Conservation (phyloP, 768 basidiomycete genomes). For the Inosperma sp. region DNA sequence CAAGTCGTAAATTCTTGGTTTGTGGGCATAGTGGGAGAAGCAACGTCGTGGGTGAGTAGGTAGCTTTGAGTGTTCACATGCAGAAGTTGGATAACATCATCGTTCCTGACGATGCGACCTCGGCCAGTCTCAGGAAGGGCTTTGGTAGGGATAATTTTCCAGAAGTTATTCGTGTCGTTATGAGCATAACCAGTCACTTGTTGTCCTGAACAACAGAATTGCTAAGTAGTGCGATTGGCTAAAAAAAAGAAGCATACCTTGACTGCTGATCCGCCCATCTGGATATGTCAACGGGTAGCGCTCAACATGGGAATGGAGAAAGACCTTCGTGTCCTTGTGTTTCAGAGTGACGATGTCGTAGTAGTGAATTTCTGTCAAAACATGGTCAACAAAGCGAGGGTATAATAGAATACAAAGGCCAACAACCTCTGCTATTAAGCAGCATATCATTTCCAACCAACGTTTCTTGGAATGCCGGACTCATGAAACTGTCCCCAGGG, state of each 20-base stretch:
- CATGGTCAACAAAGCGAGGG: background rate
- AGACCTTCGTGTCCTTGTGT: constrained; percentile 92
- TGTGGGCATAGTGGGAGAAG: constrained; percentile 93
- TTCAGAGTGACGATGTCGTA: constrained; percentile 82
- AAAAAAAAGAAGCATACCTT: constrained; percentile 47
- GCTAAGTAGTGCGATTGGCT: constrained; percentile 1
- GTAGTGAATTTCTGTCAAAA: constrained; percentile 81
- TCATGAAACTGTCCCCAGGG: constrained; percentile 95
- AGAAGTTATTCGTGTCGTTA: constrained; percentile 91
- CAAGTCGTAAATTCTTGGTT: constrained; percentile 98
- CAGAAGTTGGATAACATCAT: constrained; percentile 83
- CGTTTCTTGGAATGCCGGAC: constrained; percentile 96
- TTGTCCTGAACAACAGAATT: constrained; percentile 54
- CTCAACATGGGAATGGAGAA: constrained; percentile 89
- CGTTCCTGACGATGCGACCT: constrained; percentile 85
- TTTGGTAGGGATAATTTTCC: constrained; percentile 94
- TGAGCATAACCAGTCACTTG: constrained; percentile 95
- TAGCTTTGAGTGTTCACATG: constrained; percentile 81
- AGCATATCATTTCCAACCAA: constrained; percentile 88
- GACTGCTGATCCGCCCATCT: constrained; percentile 91
- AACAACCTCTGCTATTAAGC: constrained; percentile 82
- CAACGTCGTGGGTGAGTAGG: constrained; percentile 95
- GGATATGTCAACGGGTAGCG: constrained; percentile 91
- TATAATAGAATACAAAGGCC: background rate
- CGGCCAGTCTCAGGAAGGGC: constrained; percentile 91